A percentile compares a stretch with the other conserved stretches of the same genome.
Conservation (phyloP, 23 red algal genomes). For the Gracilaria gracilis region DNA sequence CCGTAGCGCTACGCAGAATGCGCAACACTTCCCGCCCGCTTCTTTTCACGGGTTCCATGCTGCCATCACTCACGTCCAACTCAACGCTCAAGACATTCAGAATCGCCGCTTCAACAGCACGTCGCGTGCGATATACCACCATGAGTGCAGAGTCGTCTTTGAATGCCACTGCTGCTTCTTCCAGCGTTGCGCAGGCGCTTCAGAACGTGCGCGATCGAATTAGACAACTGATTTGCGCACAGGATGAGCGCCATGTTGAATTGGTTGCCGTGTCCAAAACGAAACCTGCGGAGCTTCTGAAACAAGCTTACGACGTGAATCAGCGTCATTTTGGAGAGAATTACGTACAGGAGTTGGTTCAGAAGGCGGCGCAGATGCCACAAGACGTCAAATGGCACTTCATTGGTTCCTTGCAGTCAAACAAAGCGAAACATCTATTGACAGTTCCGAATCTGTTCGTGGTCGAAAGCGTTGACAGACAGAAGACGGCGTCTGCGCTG, state of each 20-base stretch:
- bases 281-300: slow-evolving; percentile 58
- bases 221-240: background rate
- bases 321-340: slow-evolving; percentile 97
- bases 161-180: background rate
- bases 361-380: slow-evolving; percentile 74
- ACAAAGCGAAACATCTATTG: slow-evolving; percentile 85
- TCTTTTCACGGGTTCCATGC: background rate
- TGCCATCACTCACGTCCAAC: background rate
- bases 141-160: slow-evolving; percentile 6
- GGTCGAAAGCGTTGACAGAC: slow-evolving; percentile 92
- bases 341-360: slow-evolving; percentile 95
- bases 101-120: background rate
- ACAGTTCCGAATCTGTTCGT: slow-evolving; percentile 72
- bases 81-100: background rate
- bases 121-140: background rate
- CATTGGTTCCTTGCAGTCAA: slow-evolving; percentile 93
- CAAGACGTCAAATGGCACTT: slow-evolving; percentile 89
- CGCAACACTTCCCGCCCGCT: background rate
- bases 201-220: slow-evolving; percentile 56
- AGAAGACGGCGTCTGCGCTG: slow-evolving; percentile 82
- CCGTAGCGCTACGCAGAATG: background rate
- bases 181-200: slow-evolving; percentile 30
- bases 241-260: slow-evolving; percentile 16
- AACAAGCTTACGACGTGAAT: slow-evolving; percentile 78
- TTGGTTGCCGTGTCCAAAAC: slow-evolving; percentile 97